phyloP scores from a whole-genome alignment of 768 basidiomycete genomes.

The Tylopilus vinaceipallidus region DNA sequence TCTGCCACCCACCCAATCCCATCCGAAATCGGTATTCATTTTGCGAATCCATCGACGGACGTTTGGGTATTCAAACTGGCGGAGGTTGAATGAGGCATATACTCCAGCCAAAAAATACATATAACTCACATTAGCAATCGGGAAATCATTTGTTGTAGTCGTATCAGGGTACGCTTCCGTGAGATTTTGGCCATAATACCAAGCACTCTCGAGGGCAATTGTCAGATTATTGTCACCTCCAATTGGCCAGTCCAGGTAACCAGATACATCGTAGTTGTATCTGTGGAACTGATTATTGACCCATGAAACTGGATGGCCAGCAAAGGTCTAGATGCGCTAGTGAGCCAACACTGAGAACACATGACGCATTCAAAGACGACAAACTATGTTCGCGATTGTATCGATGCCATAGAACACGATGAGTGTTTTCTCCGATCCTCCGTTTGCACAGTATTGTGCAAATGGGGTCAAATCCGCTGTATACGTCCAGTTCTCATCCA shows the following conservation, averaged over 20 bases:
- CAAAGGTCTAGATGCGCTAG: no score
- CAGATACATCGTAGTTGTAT: no score
- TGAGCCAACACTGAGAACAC: no score
- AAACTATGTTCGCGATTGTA: constrained; percentile 56
- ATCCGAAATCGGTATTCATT: constrained; percentile 54
- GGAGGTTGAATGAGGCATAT: neutral
- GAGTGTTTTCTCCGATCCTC: no score
- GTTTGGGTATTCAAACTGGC: constrained; percentile 51
- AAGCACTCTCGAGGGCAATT: no score
- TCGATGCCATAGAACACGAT: no score
- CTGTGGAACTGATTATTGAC: no score
- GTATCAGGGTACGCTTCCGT: constrained; percentile 45
- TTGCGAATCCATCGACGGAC: constrained; percentile 51
- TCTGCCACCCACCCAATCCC: constrained; percentile 53
- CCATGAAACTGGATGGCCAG: no score
- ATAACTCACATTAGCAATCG: constrained; percentile 33
- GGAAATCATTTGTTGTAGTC: no score
- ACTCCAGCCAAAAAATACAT: neutral
- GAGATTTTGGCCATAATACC: constrained; percentile 61
- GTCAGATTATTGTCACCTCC: constrained; percentile 43
- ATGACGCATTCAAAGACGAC: constrained; percentile 12
- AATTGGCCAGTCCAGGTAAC: no score
- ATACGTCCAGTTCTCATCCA: no score
- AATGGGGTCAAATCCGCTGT: constrained; percentile 50
- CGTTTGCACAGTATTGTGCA: constrained; percentile 22